Conservation (phyloP, 768 basidiomycete species). For the Lanmaoa rubissima region DNA sequence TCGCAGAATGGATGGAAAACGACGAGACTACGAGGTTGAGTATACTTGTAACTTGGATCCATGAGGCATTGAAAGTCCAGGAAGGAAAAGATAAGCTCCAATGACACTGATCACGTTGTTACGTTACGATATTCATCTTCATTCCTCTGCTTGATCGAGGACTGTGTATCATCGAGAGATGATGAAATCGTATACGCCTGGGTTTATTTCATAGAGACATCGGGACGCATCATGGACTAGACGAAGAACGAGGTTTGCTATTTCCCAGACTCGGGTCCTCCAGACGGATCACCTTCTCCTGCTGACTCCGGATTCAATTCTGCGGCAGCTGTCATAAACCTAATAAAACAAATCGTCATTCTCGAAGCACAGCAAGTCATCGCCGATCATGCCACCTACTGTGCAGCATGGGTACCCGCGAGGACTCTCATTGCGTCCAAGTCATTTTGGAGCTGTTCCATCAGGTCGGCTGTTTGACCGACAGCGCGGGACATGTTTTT, state of each 20-base stretch:
- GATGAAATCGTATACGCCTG: background rate
- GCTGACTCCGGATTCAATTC: constrained; percentile 37
- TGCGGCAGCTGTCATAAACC: constrained; percentile 52
- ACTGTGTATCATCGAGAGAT: background rate
- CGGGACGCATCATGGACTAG: background rate
- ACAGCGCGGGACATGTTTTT: constrained; percentile 67
- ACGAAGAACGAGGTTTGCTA: background rate
- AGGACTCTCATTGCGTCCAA: constrained; percentile 77
- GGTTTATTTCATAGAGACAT: background rate
- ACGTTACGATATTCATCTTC: background rate
- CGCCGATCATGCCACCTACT: constrained; percentile 45
- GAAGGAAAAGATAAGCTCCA: background rate
- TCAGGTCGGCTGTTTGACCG: constrained; percentile 70
- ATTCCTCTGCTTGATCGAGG: background rate
- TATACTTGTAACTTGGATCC: background rate
- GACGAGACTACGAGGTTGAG: background rate
- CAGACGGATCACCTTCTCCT: constrained; percentile 12
- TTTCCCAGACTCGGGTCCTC: constrained; percentile 6
- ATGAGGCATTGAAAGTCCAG: background rate
- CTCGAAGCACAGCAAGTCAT: background rate
- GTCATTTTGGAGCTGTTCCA: constrained; percentile 73
- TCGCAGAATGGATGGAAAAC: background rate
- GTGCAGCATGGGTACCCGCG: constrained; percentile 77
- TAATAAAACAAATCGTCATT: constrained; percentile 17
- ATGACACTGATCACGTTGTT: background rate